Evolutionary conservation across 2,329 filamentous ascomycete genomes (phyloP).

Genomic region (Sphaerulina vaccinii): DNA sequence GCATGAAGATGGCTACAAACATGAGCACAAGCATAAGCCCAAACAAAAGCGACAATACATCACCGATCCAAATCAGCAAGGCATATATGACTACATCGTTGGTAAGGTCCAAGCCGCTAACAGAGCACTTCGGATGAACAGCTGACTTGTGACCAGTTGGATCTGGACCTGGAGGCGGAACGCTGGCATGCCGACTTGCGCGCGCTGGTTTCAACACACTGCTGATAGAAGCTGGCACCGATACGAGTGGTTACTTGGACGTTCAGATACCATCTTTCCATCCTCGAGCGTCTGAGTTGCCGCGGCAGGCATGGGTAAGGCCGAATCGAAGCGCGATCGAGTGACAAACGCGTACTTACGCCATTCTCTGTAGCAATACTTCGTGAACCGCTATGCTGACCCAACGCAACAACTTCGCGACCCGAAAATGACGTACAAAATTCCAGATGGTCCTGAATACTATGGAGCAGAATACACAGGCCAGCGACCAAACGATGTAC

Average conservation of each 20-base stretch:
- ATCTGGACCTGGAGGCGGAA: slow-evolving; percentile 58
- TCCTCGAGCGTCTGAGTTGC: slow-evolving; percentile 14
- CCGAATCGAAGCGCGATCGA: slow-evolving; percentile 43
- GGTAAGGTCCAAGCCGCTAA: background rate
- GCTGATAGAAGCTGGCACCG: slow-evolving; percentile 61
- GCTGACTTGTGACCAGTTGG: slow-evolving; percentile 45
- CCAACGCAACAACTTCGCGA: slow-evolving; percentile 8
- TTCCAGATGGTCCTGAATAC: slow-evolving; percentile 10
- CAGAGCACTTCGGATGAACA: background rate
- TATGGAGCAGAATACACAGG: slow-evolving; percentile 5
- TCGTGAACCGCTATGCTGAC: slow-evolving; percentile 7
- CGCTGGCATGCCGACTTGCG: slow-evolving; percentile 60
- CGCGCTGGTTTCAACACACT: slow-evolving; percentile 57
- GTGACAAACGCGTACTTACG: slow-evolving; percentile 39
- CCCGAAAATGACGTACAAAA: slow-evolving; percentile 8
- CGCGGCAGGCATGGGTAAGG: slow-evolving; percentile 13
- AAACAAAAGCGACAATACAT: slow-evolving; percentile 10
- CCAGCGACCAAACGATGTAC: slow-evolving; percentile 6
- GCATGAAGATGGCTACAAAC: background rate
- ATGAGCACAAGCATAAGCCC: background rate
- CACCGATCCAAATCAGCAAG: slow-evolving; percentile 8
- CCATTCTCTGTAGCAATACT: background rate
- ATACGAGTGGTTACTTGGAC: slow-evolving; percentile 52
- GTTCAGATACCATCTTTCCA: slow-evolving; percentile 26
- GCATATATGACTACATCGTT: slow-evolving; percentile 55